phyloP scores from a whole-genome alignment of 2,329 filamentous ascomycete genomes.

The Pestalotiopsis sp. region DNA sequence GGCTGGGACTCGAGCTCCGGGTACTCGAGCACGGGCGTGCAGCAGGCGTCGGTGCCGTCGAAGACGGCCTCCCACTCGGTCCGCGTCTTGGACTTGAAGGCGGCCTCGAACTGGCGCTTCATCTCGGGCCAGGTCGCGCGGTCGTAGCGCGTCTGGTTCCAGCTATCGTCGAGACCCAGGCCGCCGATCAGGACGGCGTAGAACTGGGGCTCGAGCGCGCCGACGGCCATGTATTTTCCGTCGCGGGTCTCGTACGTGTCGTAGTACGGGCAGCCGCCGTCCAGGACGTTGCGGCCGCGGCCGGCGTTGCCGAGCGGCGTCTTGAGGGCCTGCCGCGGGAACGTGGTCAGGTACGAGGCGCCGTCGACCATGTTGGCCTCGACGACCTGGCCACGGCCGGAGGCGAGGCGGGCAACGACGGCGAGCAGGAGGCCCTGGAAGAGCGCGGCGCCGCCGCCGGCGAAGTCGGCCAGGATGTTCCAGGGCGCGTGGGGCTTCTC shows the following conservation, averaged over 20 bases:
- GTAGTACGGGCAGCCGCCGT: conserved; percentile 86
- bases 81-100: conserved; percentile 71
- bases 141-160: conserved; percentile 59
- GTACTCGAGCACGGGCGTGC: conserved; percentile 81
- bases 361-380: conserved; percentile 98
- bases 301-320: conserved; percentile 61
- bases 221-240: conserved; percentile 80
- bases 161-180: conserved; percentile 57
- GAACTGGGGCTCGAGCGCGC: conserved; percentile 86
- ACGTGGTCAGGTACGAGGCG: conserved; percentile 73
- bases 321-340: conserved; percentile 69
- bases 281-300: conserved; percentile 76
- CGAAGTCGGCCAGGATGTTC: conserved; percentile 90
- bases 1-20: conserved; percentile 60
- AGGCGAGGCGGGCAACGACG: conserved; percentile 62
- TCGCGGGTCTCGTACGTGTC: conserved; percentile 85
- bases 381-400: conserved; percentile 80
- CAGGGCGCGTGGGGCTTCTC: conserved; percentile 75
- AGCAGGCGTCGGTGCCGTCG: conserved; percentile 89
- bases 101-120: conserved; percentile 55
- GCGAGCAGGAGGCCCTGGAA: conserved; percentile 83
- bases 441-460: conserved; percentile 80
- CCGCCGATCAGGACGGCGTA: conserved; percentile 68
- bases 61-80: conserved; percentile 83
- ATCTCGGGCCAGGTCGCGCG: conserved; percentile 68